phyloP scores from a whole-genome alignment of 768 basidiomycete genomes.

The Mrakia gelida region DNA sequence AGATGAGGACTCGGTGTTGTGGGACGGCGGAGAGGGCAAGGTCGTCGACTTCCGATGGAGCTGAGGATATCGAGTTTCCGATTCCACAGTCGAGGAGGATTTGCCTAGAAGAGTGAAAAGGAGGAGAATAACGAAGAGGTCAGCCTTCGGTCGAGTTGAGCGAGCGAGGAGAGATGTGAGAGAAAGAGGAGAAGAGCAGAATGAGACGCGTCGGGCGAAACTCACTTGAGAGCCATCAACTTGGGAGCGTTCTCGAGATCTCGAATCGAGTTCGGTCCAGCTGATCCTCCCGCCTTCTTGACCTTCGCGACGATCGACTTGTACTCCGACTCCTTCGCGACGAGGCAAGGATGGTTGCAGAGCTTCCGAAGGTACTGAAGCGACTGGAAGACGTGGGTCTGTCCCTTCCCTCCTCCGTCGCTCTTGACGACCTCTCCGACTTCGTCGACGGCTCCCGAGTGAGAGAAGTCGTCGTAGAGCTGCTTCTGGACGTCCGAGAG shows the following conservation, averaged over 20 bases:
- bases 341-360: conserved; percentile 93
- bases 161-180: too few species aligned
- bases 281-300: conserved; percentile 42
- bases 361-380: conserved; percentile 94
- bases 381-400: conserved; percentile 93
- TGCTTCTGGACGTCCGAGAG: conserved; percentile 88
- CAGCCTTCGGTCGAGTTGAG: neutral
- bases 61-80: conserved; percentile 48
- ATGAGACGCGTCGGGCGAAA: conserved; percentile 13
- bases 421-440: conserved; percentile 38
- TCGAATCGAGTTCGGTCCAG: conserved; percentile 46
- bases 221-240: conserved; percentile 80
- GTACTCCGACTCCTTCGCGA: conserved; percentile 67
- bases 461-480: conserved; percentile 89
- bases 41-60: conserved; percentile 55
- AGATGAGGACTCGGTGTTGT: conserved; percentile 97
- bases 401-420: conserved; percentile 46
- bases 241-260: conserved; percentile 94
- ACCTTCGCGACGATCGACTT: conserved; percentile 53
- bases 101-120: conserved; percentile 58
- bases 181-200: neutral
- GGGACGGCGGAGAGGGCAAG: conserved; percentile 54
- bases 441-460: conserved; percentile 52
- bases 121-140: neutral
- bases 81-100: conserved; percentile 91